A percentile compares a stretch with the other conserved stretches of the same genome.
Conservation (phyloP, 306 rosid genomes). For the Fragaria ananassa region DNA sequence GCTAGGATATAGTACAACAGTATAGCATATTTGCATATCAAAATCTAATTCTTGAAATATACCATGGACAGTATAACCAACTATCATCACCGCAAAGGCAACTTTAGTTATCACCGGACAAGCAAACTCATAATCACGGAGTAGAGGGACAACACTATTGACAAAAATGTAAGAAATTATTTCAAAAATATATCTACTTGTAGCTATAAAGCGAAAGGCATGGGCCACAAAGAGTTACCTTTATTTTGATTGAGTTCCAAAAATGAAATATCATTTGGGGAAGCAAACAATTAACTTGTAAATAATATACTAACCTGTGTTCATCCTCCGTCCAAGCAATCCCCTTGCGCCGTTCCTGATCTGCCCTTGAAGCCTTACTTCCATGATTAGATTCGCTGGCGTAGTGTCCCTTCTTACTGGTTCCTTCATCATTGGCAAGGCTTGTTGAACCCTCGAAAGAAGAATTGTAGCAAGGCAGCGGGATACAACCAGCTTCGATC, state of each 20-base stretch:
- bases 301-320: conserved; percentile 64
- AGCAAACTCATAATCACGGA: conserved; percentile 14
- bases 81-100: conserved; percentile 12
- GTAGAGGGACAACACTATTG: conserved; percentile 14
- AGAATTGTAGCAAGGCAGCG: conserved; percentile 75
- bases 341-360: conserved; percentile 96
- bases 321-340: conserved; percentile 99
- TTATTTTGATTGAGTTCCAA: neutral
- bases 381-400: conserved; percentile 71
- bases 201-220: conserved; percentile 10
- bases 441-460: conserved; percentile 71
- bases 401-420: conserved; percentile 53
- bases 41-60: conserved; percentile 13
- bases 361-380: conserved; percentile 76
- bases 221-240: conserved; percentile 19
- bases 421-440: conserved; percentile 77
- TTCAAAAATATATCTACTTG: conserved; percentile 10
- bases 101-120: conserved; percentile 4
- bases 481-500: conserved; percentile 89
- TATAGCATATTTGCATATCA: conserved; percentile 6
- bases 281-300: conserved; percentile 9
- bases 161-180: neutral
- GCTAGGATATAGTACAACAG: conserved; percentile 6
- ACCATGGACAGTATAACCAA: neutral
- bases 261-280: conserved; percentile 17